These are phyloP conservation scores for Mucuna pruriens DNA, from an alignment of 306 rosid genomes.

Conservation along the genomic window DNA sequence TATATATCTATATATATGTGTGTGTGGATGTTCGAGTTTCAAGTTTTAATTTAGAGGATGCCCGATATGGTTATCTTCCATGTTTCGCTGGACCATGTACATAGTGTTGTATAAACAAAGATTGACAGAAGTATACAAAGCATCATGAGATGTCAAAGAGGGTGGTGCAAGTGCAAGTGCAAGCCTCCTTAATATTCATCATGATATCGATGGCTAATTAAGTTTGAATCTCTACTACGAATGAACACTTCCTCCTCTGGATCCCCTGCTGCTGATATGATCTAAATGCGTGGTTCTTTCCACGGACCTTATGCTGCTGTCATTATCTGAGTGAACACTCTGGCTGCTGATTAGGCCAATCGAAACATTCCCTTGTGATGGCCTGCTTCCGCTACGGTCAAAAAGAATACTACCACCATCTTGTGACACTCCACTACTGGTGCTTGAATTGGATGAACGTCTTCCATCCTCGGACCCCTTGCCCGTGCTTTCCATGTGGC, in stretches of 20 bases:
- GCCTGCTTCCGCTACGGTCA: conserved; percentile 29
- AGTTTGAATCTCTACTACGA: no score
- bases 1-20: no score
- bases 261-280: conserved; percentile 34
- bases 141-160: conserved; percentile 16
- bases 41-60: conserved; percentile 29
- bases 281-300: background rate
- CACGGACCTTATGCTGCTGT: background rate
- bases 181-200: background rate
- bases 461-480: conserved; percentile 1
- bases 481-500: conserved; percentile 25
- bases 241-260: conserved; percentile 20
- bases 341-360: conserved; percentile 38
- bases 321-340: conserved; percentile 1
- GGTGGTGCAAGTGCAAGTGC: no score
- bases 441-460: background rate
- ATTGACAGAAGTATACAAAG: conserved; percentile 38
- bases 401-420: background rate
- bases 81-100: conserved; percentile 31
- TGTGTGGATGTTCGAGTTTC: conserved; percentile 30
- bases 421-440: background rate
- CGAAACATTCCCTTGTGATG: conserved; percentile 30
- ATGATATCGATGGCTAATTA: no score
- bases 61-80: conserved; percentile 7
- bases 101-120: conserved; percentile 26